A percentile compares a stretch with the other conserved stretches of the same genome.
These are phyloP conservation scores for Mycena leptocephala DNA, from an alignment of 768 basidiomycete species.

Conservation along the genomic window DNA sequence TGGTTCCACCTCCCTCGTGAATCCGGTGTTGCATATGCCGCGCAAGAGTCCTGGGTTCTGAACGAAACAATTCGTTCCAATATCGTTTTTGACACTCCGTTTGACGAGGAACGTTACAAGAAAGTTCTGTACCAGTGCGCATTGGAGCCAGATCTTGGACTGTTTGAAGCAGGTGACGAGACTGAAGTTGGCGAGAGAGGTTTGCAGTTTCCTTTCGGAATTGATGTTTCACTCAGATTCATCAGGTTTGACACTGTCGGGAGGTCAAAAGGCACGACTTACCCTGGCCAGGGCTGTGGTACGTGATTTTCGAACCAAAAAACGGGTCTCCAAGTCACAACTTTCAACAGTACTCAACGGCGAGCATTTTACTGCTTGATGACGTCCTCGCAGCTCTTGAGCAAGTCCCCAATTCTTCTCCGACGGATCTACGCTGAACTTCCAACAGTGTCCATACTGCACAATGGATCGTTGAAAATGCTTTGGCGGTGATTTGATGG, in stretches of 20 bases:
- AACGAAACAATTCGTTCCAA: conserved; percentile 88
- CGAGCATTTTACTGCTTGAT: conserved; percentile 77
- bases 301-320: too few species aligned
- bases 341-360: conserved; percentile 55
- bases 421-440: conserved; percentile 35
- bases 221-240: not conserved
- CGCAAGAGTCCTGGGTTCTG: conserved; percentile 90
- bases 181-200: conserved; percentile 79
- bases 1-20: conserved; percentile 81
- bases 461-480: conserved; percentile 65
- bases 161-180: conserved; percentile 77
- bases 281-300: conserved; percentile 63
- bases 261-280: conserved; percentile 65
- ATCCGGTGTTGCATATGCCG: conserved; percentile 83
- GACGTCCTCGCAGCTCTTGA: conserved; percentile 78
- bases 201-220: conserved; percentile 61
- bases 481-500: conserved; percentile 58
- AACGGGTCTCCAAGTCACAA: conserved; percentile 36
- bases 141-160: conserved; percentile 78
- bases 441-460: conserved; percentile 59
- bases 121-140: conserved; percentile 83
- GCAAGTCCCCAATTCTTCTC: conserved; percentile 4
- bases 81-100: conserved; percentile 85
- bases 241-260: conserved; percentile 32
- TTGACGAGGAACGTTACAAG: conserved; percentile 86